Conservation (phyloP, 2,329 filamentous ascomycete genomes). For the Fusarium sp. region DNA sequence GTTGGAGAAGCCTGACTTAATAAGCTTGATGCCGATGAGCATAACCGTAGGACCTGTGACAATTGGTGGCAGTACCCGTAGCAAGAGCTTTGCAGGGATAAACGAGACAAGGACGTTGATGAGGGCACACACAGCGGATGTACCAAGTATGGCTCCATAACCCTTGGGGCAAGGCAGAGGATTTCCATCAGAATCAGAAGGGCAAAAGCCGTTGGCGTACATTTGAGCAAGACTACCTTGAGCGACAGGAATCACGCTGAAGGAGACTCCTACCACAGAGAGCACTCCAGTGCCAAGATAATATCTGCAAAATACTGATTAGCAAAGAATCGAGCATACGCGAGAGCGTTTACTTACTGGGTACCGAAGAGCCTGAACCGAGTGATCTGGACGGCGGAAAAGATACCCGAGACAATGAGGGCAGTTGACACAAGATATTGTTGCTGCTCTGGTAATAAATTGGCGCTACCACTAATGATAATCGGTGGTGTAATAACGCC, state of each 20-base stretch:
- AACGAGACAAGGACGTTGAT: slow-evolving; percentile 82
- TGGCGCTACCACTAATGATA: slow-evolving; percentile 74
- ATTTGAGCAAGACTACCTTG: slow-evolving; percentile 80
- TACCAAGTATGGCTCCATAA: slow-evolving; percentile 80
- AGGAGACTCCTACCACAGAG: slow-evolving; percentile 76
- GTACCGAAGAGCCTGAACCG: slow-evolving; percentile 79
- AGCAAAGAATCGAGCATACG: neutral
- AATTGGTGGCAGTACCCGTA: slow-evolving; percentile 82
- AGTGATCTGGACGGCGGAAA: slow-evolving; percentile 82
- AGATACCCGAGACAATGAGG: slow-evolving; percentile 81
- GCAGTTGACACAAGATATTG: slow-evolving; percentile 85
- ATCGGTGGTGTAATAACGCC: slow-evolving; percentile 84
- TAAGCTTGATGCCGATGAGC: slow-evolving; percentile 80
- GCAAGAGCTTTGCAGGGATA: slow-evolving; percentile 74
- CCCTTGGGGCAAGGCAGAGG: slow-evolving; percentile 79
- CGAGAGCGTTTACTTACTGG: slow-evolving; percentile 53
- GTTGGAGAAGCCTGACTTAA: slow-evolving; percentile 77
- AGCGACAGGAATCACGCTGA: slow-evolving; percentile 56
- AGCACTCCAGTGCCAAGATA: slow-evolving; percentile 84
- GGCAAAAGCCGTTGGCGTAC: slow-evolving; percentile 79
- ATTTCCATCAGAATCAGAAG: slow-evolving; percentile 70
- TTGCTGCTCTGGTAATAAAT: slow-evolving; percentile 69
- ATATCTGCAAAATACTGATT: slow-evolving; percentile 63
- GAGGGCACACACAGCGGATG: slow-evolving; percentile 72
- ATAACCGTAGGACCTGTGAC: slow-evolving; percentile 78